These are phyloP conservation scores for Periconia digitata DNA, from an alignment of 2,329 filamentous ascomycete species.

Conservation along the genomic window DNA sequence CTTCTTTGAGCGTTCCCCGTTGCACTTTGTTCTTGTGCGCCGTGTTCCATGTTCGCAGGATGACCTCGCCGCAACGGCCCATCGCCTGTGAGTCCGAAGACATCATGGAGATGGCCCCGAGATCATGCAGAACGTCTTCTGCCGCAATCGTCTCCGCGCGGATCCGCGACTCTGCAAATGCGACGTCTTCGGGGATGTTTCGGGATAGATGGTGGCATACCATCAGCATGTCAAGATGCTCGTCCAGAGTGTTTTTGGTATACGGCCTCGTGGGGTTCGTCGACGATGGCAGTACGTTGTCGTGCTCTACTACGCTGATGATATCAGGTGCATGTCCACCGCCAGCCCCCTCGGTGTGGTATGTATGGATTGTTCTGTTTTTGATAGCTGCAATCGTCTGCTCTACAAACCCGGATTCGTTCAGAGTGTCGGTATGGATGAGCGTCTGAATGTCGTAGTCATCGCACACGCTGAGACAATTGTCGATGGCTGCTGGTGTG, in stretches of 20 bases:
- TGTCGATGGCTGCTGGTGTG: constrained; percentile 88
- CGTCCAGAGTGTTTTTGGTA: constrained; percentile 89
- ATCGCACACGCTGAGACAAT: constrained; percentile 78
- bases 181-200: constrained; percentile 92
- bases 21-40: constrained; percentile 96
- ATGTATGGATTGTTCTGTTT: constrained; percentile 87
- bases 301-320: constrained; percentile 86
- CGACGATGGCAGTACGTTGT: constrained; percentile 84
- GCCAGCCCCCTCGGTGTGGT: constrained; percentile 94
- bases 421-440: constrained; percentile 94
- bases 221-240: constrained; percentile 98
- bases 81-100: constrained; percentile 93
- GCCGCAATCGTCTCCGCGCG: constrained; percentile 95
- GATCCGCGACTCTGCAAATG: constrained; percentile 92
- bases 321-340: constrained; percentile 96
- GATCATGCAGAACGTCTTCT: constrained; percentile 92
- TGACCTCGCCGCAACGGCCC: constrained; percentile 92
- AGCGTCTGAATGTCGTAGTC: constrained; percentile 90
- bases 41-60: constrained; percentile 93
- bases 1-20: constrained; percentile 74
- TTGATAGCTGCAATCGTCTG: constrained; percentile 85
- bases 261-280: constrained; percentile 93
- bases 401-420: constrained; percentile 97
- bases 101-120: constrained; percentile 98
- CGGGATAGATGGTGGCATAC: constrained; percentile 92